A percentile compares a stretch with the other conserved stretches of the same genome.
phyloP scores from a whole-genome alignment of 192 early-diverging fungal species.

The Rhizophagus prolifer region DNA sequence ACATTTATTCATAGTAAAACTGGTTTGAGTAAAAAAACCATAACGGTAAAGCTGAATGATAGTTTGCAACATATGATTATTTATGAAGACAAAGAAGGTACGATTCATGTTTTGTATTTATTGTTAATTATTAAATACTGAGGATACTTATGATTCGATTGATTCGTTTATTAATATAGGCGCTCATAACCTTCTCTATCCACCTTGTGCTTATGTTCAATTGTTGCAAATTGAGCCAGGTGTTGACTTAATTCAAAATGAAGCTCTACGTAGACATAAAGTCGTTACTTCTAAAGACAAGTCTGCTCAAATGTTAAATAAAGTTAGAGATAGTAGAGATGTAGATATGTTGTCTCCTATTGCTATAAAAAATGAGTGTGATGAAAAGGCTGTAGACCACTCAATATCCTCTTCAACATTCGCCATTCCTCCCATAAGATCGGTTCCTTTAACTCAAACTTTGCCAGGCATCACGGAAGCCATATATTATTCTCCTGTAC shows the following conservation, averaged over 20 bases:
- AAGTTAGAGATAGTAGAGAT: background rate
- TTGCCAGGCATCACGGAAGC: background rate
- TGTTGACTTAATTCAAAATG: background rate
- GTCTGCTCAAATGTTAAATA: background rate
- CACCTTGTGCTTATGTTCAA: slow-evolving; percentile 23
- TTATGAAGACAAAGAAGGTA: slow-evolving; percentile 14
- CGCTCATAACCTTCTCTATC: background rate
- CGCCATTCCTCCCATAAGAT: background rate
- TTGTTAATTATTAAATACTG: background rate
- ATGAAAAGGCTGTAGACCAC: background rate
- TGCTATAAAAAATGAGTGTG: too few species aligned
- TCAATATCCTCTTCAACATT: background rate
- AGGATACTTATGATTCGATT: background rate
- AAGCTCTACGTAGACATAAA: background rate
- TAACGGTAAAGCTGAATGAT: slow-evolving; percentile 31
- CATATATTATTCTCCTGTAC: background rate
- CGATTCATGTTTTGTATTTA: background rate
- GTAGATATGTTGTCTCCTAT: too few species aligned
- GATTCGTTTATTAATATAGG: background rate
- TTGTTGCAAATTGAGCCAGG: slow-evolving; percentile 12
- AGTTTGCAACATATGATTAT: slow-evolving; percentile 22
- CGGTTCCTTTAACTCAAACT: background rate
- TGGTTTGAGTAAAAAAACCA: slow-evolving; percentile 42
- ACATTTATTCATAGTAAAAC: slow-evolving; percentile 42
- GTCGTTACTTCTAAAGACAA: background rate